Evolutionary conservation across 306 rosid genomes (phyloP).

Genomic region (Castanea mollissima): DNA sequence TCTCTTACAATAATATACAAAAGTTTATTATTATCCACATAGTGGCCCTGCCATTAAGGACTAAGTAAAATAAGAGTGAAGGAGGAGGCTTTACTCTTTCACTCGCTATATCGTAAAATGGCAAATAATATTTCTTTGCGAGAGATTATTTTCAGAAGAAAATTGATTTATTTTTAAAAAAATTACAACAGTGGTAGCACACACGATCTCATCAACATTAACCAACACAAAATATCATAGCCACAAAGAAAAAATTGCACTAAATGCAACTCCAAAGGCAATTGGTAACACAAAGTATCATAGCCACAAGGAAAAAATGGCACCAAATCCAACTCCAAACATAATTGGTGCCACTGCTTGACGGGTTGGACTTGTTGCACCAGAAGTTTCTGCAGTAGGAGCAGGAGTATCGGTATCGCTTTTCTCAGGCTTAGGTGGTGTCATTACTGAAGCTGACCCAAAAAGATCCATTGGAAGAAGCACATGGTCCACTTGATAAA

Average conservation of each 20-base stretch:
- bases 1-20: neutral
- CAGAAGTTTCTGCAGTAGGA: constrained; percentile 45
- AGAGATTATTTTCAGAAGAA: neutral
- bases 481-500: constrained; percentile 80
- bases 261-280: constrained; percentile 3
- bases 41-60: neutral
- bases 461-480: constrained; percentile 76
- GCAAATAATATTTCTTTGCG: neutral
- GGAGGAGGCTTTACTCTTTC: neutral
- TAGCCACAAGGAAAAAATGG: constrained; percentile 9
- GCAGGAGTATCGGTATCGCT: constrained; percentile 42
- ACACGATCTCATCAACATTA: neutral
- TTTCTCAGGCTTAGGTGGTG: constrained; percentile 54
- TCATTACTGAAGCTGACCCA: constrained; percentile 61
- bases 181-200: neutral
- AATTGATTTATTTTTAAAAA: neutral
- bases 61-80: neutral
- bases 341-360: neutral
- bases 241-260: constrained; percentile 10
- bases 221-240: neutral
- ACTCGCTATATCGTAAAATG: neutral
- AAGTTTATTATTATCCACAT: neutral
- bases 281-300: neutral
- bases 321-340: constrained; percentile 12
- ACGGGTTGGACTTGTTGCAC: constrained; percentile 8